These are phyloP conservation scores for Solidago caesia DNA, from an alignment of 129 eudicot species.

Conservation along the genomic window DNA sequence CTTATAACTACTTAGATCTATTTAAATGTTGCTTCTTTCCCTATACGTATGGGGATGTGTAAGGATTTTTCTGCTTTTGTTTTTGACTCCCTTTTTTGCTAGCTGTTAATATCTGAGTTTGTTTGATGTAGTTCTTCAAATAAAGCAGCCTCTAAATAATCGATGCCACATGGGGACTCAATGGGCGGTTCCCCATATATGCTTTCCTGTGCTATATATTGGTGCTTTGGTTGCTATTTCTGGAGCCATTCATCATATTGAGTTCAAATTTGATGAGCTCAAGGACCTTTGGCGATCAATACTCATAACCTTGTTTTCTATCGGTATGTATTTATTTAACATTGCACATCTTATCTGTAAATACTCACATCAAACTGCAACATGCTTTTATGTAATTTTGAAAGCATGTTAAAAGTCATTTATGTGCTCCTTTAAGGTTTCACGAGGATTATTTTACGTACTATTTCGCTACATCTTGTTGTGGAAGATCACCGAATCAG, in stretches of 20 bases:
- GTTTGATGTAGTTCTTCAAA: slow-evolving; percentile 57
- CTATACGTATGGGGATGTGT: slow-evolving; percentile 7
- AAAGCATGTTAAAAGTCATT: slow-evolving; percentile 8
- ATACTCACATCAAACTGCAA: neutral
- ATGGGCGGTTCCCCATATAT: slow-evolving; percentile 57
- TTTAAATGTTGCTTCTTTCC: neutral
- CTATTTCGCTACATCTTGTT: neutral
- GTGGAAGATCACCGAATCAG: neutral
- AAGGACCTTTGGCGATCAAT: slow-evolving; percentile 95
- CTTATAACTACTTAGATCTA: neutral
- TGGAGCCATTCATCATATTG: slow-evolving; percentile 75
- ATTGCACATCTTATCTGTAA: neutral
- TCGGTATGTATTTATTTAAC: slow-evolving; percentile 42
- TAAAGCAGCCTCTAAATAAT: slow-evolving; percentile 54
- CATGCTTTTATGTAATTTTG: slow-evolving; percentile 3
- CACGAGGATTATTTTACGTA: neutral
- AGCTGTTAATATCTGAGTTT: slow-evolving; percentile 20
- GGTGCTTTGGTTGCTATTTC: slow-evolving; percentile 63
- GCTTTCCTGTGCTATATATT: slow-evolving; percentile 64
- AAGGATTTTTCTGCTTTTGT: slow-evolving; percentile 1
- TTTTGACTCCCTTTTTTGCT: neutral
- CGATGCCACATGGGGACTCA: slow-evolving; percentile 74
- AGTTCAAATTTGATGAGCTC: slow-evolving; percentile 86
- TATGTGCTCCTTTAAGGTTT: slow-evolving; percentile 1
- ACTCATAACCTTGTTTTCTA: slow-evolving; percentile 52